Percentiles rank a stretch among this genome's conserved stretches.
These are phyloP conservation scores for Beauveria asiatica DNA, from an alignment of 2,329 filamentous ascomycete genomes.

Conservation along the genomic window DNA sequence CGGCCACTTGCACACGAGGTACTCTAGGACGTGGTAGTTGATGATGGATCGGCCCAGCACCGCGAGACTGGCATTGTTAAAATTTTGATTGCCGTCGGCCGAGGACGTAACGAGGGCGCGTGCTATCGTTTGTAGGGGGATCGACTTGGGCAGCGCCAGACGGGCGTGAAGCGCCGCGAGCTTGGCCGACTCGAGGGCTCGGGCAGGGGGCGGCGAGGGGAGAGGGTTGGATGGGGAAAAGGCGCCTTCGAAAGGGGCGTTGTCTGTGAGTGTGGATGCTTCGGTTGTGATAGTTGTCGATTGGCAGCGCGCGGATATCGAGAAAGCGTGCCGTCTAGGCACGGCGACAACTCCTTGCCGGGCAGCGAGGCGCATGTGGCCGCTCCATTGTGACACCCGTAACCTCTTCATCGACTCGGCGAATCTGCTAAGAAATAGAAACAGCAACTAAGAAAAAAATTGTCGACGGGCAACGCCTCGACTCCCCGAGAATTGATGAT, in stretches of 20 bases:
- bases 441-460: neutral
- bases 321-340: slow-evolving; percentile 19
- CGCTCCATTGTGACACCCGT: slow-evolving; percentile 33
- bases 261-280: slow-evolving; percentile 17
- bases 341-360: slow-evolving; percentile 19
- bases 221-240: slow-evolving; percentile 28
- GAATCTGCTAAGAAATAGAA: neutral
- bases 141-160: slow-evolving; percentile 68
- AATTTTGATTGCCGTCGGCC: slow-evolving; percentile 67
- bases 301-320: slow-evolving; percentile 21
- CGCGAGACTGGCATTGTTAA: slow-evolving; percentile 83
- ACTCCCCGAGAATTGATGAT: neutral
- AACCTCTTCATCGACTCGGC: slow-evolving; percentile 31
- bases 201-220: slow-evolving; percentile 63
- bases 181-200: slow-evolving; percentile 69
- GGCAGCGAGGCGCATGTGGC: slow-evolving; percentile 30
- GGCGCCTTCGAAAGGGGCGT: slow-evolving; percentile 14
- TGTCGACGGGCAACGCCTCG: neutral
- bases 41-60: slow-evolving; percentile 76
- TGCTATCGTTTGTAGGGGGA: slow-evolving; percentile 80
- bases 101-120: slow-evolving; percentile 78
- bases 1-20: slow-evolving; percentile 80
- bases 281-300: slow-evolving; percentile 23
- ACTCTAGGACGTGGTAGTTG: slow-evolving; percentile 82
- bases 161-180: slow-evolving; percentile 88